phyloP scores from a whole-genome alignment of 495 filamentous ascomycete genomes.

The Aspergillus panamensis region DNA sequence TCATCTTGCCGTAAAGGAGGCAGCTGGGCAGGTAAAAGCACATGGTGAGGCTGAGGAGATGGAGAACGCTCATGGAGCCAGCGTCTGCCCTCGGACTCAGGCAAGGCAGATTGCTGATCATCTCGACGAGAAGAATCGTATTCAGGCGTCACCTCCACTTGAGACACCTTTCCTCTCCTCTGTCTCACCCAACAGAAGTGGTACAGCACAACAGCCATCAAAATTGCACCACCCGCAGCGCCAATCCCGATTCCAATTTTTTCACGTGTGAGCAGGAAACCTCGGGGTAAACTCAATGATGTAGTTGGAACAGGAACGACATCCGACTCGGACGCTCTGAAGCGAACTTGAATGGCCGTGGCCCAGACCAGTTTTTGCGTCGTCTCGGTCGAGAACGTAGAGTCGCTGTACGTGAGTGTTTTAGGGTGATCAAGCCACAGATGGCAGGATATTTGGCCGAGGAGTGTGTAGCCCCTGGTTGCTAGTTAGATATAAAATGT shows the following conservation, averaged over 20 bases:
- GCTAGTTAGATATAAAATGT: neutral
- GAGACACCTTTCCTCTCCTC: neutral
- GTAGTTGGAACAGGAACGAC: neutral
- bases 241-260: neutral
- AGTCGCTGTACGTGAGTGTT: neutral
- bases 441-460: neutral
- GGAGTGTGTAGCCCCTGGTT: neutral
- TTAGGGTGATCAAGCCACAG: neutral
- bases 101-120: too few relatives aligned
- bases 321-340: neutral
- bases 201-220: neutral
- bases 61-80: too few relatives aligned
- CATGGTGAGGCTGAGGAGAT: too few relatives aligned
- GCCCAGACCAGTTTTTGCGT: neutral
- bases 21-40: too few relatives aligned
- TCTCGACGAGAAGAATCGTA: too few relatives aligned
- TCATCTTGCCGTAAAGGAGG: neutral
- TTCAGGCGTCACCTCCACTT: neutral
- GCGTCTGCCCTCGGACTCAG: too few relatives aligned
- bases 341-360: neutral
- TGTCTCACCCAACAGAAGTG: neutral
- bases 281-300: neutral
- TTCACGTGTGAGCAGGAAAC: neutral
- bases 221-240: neutral
- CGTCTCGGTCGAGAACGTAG: neutral